Conservation (phyloP, 2,329 filamentous ascomycete genomes). For the Aspergillus phoenicis region DNA sequence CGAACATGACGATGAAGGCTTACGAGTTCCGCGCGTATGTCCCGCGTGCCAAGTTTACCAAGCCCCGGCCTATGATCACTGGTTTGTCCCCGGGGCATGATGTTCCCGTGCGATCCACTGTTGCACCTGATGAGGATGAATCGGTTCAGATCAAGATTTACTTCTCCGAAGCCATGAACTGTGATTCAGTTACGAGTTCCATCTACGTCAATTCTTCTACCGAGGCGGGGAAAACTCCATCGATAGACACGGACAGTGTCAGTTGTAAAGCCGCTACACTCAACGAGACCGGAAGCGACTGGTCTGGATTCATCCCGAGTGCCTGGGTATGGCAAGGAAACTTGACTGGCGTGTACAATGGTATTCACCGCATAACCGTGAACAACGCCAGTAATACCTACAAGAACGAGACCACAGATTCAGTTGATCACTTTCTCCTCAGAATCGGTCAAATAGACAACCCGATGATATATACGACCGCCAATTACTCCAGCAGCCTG, state of each 20-base stretch:
- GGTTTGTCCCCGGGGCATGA: conserved; percentile 64
- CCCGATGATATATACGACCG: conserved; percentile 60
- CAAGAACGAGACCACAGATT: conserved; percentile 50
- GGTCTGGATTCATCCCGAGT: conserved; percentile 56
- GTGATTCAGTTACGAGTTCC: conserved; percentile 52
- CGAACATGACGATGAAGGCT: conserved; percentile 52
- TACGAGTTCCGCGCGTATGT: conserved; percentile 64
- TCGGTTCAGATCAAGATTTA: conserved; percentile 54
- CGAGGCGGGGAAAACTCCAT: conserved; percentile 45
- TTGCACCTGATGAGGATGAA: conserved; percentile 42
- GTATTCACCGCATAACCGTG: conserved; percentile 60
- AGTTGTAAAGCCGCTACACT: conserved; percentile 47
- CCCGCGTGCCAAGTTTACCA: conserved; percentile 51
- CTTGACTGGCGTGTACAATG: conserved; percentile 59
- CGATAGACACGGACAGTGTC: conserved; percentile 48
- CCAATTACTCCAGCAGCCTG: conserved; percentile 61
- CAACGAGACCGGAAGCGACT: conserved; percentile 25
- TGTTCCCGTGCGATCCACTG: conserved; percentile 53
- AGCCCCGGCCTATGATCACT: conserved; percentile 61
- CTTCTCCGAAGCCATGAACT: conserved; percentile 64
- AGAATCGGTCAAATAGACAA: conserved; percentile 60
- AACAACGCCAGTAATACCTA: conserved; percentile 52
- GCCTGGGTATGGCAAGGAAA: conserved; percentile 57
- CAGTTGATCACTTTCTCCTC: conserved; percentile 60
- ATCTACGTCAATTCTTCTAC: conserved; percentile 58